Base-by-base conservation (phyloP, 495 filamentous ascomycete species). In the Diplogelasinospora grovesii region DNA sequence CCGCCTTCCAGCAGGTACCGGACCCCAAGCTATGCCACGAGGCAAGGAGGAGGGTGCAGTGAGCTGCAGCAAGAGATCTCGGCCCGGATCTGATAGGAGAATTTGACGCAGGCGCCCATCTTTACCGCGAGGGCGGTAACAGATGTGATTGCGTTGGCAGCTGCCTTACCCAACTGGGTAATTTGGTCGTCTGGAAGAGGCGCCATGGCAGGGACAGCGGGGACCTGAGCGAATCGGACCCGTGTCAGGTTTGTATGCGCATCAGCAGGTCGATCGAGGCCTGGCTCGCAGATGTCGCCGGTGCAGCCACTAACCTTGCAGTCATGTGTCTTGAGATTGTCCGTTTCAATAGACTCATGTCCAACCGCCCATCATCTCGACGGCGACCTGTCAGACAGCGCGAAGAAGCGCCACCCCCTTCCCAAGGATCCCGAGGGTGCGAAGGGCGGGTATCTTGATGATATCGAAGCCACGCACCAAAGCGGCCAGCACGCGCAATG, bases 91-190 rank as follows among this genome's bases (percentile, higher is more conserved):
- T 46, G 45, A 43, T 46, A 43, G 41, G 37, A 26, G 24, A 38
- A 16, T 33, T 46, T 49, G 46, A 29, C 40, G 53, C 49, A 56
- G 39, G 32, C 45, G 44, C 48, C 40, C 41, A 40, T 31, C 24
- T 22, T 46, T 38, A 20, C 21, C 43, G 46, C 39, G 15, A 13
- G 29, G 36, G 46, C 43, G 50, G 46, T 36, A 49, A 44, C 18
- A 33, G 38, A 38, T 24, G 39, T 32, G 37, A 34, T 21, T 22
- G 35, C 16, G 11, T 26, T 11, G 24, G 24, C 24, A 26, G 24
- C 24, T 26, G 29, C 5, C 29, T 8, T 9, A 32, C 5, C 29
- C 29, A 15, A 5, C 5, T 5, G 29, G 29, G n/a, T 32, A 6
- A 32, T 32, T 6, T 8, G 29, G 14, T n/a, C n/a, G n/a, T n/a